Base-by-base conservation (phyloP, 2,329 filamentous ascomycete species). In the Amylocarpus encephaloides region DNA sequence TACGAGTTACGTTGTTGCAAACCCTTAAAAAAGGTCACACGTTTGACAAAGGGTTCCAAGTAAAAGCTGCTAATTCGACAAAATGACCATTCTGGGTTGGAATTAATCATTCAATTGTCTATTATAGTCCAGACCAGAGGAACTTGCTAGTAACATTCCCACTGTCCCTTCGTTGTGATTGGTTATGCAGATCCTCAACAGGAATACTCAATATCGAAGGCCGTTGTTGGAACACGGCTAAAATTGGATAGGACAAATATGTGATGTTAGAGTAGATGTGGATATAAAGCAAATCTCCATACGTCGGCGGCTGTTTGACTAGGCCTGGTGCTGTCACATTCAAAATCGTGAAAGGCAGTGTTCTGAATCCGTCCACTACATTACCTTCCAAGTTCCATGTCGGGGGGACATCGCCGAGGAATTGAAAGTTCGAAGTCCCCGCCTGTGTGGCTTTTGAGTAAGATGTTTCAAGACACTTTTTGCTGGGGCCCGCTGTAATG, bases 261-360 rank as follows among this genome's bases (percentile, higher is more conserved):
- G 71, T 73, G 22, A 75, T 65, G 35, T 75, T 75, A 33, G 74
- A 74, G 16, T 69, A 70, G 51, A 64, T 64, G 44, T 74, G 71
- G 44, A 72, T 64, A 38, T 69, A 65, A 41, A 75, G 59, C 7
- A 59, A 59, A 10, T 58, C 57, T 0, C 69, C 69, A 46, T 73
- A 73, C 3, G 62, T 58, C 2, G 68, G 65, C 1, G 66, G 64
- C 52, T 67, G 62, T 39, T 64, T 58, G 39, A 66, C 61, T 22
- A 74, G 48, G 0, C 71, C 71, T 2, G 64, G 58, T 1, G 71
- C 70, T 4, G 61, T 54, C 0, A 73, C 65, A 15, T 64, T 67
- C 15, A 72, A 66, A 41, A 60, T 60, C 29, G 74, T 55, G 49
- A 71, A 74, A 4, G 70, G 70, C 26, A 72, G 50, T 10, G 61